Base-by-base conservation (phyloP, 163 green algal genomes). In the Prototheca stagnorum region DNA sequence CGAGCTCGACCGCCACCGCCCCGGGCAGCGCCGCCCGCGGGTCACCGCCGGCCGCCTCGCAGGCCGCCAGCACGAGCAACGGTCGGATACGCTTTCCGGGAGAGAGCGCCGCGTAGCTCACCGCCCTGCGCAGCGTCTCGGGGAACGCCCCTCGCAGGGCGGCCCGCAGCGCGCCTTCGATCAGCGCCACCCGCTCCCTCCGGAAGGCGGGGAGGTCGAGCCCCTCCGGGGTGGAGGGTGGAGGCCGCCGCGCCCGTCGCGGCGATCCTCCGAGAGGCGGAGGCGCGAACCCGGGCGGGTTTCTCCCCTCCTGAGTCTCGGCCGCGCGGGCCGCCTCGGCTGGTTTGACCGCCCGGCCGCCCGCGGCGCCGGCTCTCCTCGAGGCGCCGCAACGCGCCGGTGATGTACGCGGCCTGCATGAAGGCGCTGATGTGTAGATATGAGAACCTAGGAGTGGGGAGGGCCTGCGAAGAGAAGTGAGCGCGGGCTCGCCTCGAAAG, bases 1-100 rank as follows among this genome's bases (percentile, higher is more conserved):
- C 75, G 82, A 99, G 95, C 63, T 99, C 91, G 71, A 98, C 77
- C 20, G 88, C 86, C 52, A 85, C 95, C 7, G 91, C 91, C 17
- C 85, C 74, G 14, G 88, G 83, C 79, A 99, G 88, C 11, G 78
- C 84, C 21, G 67, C 40, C 21, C 78, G 64, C 9, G 79, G 56
- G 40, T 64, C 54, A 26, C 81, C 90, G 29, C 88, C 88, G 19
- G 96, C 80, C 7, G 96, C 65, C 59, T 97, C 87, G 53, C 84
- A 95, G 4, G 91, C 82, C 17, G 91, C 88, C 31, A 99, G 67
- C 61, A 79, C 93, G 27, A 99, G 73, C 6, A 73, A 75, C 3
- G 91, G 91, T 11, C 91, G 71, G 45, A 99, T 80, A 28, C 91
- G 74, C 73, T 99, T 99, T 50, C 91, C 51, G 40, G 35, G 53